Conservation (phyloP, 106 monocot genomes). For the Allium fistulosum region DNA sequence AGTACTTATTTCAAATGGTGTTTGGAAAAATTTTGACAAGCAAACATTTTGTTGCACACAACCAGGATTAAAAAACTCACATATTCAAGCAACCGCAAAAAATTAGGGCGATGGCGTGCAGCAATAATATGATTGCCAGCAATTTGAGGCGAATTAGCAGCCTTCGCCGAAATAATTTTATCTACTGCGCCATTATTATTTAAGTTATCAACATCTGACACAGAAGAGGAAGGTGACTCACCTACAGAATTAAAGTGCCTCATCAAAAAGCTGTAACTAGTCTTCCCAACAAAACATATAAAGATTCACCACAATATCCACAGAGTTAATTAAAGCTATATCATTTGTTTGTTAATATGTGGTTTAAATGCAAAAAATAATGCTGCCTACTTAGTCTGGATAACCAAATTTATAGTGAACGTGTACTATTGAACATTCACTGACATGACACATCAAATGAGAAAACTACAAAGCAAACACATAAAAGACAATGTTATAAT, state of each 20-base stretch:
- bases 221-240: slow-evolving; percentile 97
- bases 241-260: slow-evolving; percentile 36
- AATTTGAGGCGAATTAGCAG: slow-evolving; percentile 61
- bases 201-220: slow-evolving; percentile 91
- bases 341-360: not conserved
- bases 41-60: too few relatives aligned
- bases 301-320: not conserved
- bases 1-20: too few relatives aligned
- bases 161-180: slow-evolving; percentile 51
- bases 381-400: not conserved
- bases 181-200: slow-evolving; percentile 53
- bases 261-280: slow-evolving; percentile 3
- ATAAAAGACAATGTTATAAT: too few relatives aligned
- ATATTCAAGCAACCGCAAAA: slow-evolving; percentile 17
- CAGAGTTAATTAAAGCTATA: not conserved
- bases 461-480: too few relatives aligned
- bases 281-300: not conserved
- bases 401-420: too few relatives aligned
- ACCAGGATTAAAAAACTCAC: slow-evolving; percentile 12
- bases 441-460: too few relatives aligned
- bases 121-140: slow-evolving; percentile 22
- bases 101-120: slow-evolving; percentile 19
- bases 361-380: not conserved
- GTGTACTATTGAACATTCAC: too few relatives aligned
- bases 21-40: too few relatives aligned